Evolutionary conservation across 2,329 filamentous ascomycete species (phyloP).

Genomic region (Onygenales sp.): DNA sequence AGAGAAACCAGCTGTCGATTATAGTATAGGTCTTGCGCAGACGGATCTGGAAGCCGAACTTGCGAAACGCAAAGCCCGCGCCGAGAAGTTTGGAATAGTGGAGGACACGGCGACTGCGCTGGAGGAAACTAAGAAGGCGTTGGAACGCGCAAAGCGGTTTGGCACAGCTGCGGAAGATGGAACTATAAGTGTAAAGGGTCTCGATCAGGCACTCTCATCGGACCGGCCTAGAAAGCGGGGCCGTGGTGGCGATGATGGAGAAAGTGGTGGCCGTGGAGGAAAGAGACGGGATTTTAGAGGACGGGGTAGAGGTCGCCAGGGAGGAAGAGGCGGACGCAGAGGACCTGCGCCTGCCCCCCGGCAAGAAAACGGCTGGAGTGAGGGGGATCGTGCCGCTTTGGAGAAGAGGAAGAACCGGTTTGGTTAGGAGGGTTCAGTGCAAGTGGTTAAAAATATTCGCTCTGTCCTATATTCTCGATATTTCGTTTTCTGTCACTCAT

Average conservation of each 20-base stretch:
- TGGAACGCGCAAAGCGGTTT: constrained; percentile 40
- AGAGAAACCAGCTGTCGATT: constrained; percentile 27
- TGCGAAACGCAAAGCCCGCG: constrained; percentile 39
- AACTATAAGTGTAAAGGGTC: constrained; percentile 25
- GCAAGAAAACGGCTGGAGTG: constrained; percentile 18
- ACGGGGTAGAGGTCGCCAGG: constrained; percentile 14
- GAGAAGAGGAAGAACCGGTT: constrained; percentile 42
- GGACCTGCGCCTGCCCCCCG: constrained; percentile 19
- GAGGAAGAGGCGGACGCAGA: constrained; percentile 9
- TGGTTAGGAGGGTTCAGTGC: constrained; percentile 4
- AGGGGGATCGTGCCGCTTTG: constrained; percentile 34
- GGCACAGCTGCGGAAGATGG: constrained; percentile 20
- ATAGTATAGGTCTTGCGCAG: constrained; percentile 31
- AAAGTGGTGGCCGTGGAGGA: constrained; percentile 27
- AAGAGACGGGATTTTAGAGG: constrained; percentile 29
- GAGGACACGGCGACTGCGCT: constrained; percentile 29
- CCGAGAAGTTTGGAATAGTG: constrained; percentile 40
- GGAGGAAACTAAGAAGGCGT: constrained; percentile 34
- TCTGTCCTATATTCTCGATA: not conserved
- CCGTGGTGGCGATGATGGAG: constrained; percentile 26
- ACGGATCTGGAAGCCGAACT: constrained; percentile 38
- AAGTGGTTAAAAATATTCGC: not conserved
- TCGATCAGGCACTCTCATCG: constrained; percentile 37
- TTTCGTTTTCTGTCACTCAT: not conserved
- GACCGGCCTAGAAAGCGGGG: constrained; percentile 33